Evolutionary conservation across 176 grass and related monocot species (phyloP).

Genomic region (Carex littledalei): DNA sequence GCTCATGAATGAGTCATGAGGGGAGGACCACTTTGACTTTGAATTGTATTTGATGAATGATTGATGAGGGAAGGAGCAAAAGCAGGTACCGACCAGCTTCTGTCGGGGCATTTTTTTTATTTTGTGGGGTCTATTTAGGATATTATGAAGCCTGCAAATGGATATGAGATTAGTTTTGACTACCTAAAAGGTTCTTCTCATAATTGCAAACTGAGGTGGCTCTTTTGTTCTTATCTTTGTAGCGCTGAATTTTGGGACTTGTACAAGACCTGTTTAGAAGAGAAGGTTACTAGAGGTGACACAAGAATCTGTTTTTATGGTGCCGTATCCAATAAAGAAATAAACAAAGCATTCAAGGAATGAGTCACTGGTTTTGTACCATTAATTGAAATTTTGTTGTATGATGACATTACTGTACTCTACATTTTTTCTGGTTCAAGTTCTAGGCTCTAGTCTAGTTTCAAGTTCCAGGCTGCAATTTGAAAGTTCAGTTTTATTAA

Average conservation of each 20-base stretch:
- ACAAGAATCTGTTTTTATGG: slow-evolving; percentile 80
- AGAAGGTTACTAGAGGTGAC: slow-evolving; percentile 43
- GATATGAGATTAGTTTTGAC: not conserved
- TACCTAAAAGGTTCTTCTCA: not conserved
- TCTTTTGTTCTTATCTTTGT: slow-evolving; percentile 21
- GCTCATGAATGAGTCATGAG: not conserved
- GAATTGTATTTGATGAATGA: not conserved
- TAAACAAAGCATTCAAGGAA: slow-evolving; percentile 45
- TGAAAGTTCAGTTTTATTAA: not conserved
- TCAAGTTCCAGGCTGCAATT: not conserved
- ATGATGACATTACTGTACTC: not conserved
- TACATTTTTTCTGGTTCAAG: not conserved
- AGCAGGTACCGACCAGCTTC: not conserved
- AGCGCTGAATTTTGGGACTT: slow-evolving; percentile 92
- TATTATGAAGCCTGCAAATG: not conserved
- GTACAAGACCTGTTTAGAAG: slow-evolving; percentile 66
- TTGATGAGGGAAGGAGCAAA: not conserved
- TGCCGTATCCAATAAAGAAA: slow-evolving; percentile 54
- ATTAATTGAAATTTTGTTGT: not conserved
- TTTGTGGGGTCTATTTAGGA: not conserved
- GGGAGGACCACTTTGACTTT: not conserved
- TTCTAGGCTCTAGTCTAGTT: not conserved
- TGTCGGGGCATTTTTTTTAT: not conserved
- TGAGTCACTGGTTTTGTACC: not conserved
- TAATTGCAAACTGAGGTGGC: not conserved